A percentile compares a stretch with the other conserved stretches of the same genome.
Conservation (phyloP, 768 basidiomycete genomes). For the Kwoniella botswanensis region DNA sequence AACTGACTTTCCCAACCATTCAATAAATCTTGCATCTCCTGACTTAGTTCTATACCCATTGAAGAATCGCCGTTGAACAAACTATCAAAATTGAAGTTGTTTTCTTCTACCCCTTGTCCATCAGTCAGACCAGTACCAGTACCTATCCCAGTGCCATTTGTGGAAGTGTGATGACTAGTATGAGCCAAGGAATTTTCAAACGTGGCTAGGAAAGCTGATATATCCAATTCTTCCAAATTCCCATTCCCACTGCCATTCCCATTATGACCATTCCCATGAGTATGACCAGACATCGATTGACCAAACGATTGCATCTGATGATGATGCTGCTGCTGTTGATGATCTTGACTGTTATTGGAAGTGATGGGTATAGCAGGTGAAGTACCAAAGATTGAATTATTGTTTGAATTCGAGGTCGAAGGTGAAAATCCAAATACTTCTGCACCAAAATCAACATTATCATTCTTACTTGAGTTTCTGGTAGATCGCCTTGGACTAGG, state of each 20-base stretch:
- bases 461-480: constrained; percentile 18
- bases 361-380: constrained; percentile 35
- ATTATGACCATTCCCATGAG: constrained; percentile 1
- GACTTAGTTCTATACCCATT: constrained; percentile 23
- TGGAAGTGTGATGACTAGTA: not conserved
- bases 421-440: constrained; percentile 37
- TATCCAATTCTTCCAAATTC: constrained; percentile 28
- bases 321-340: not conserved
- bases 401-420: not conserved
- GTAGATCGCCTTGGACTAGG: constrained; percentile 35
- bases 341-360: not conserved
- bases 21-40: constrained; percentile 45
- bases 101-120: not conserved
- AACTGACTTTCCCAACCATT: constrained; percentile 28
- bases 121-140: not conserved
- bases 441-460: constrained; percentile 12
- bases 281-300: not conserved
- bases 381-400: constrained; percentile 31
- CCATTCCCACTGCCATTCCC: constrained; percentile 1
- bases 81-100: constrained; percentile 20
- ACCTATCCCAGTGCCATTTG: not conserved
- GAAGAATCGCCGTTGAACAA: constrained; percentile 31
- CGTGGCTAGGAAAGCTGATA: constrained; percentile 36
- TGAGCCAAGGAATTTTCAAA: constrained; percentile 13
- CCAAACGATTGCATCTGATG: not conserved